Evolutionary conservation across 495 filamentous ascomycete species (phyloP).

Genomic region (Aspergillus sparsus): DNA sequence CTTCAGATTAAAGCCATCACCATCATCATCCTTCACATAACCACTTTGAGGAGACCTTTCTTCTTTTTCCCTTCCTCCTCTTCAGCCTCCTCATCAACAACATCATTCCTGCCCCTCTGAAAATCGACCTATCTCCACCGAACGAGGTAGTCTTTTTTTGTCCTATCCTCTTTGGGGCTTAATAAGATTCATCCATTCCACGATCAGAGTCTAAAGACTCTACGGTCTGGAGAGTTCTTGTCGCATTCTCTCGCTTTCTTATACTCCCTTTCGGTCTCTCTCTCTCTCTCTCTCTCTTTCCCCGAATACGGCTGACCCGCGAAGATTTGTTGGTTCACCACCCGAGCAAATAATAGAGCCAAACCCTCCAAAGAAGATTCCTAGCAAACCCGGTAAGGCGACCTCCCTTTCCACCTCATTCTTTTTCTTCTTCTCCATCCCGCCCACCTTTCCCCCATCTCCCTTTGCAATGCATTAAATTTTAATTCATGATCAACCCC

Average conservation of each 20-base stretch:
- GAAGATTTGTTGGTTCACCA: constrained; percentile 27
- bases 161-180: constrained; percentile 5
- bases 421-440: constrained; percentile 13
- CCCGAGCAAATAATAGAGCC: constrained; percentile 19
- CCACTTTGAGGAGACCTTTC: constrained; percentile 7
- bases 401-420: constrained; percentile 18
- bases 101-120: constrained; percentile 5
- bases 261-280: too few relatives aligned
- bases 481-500: constrained; percentile 23
- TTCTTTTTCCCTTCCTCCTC: constrained; percentile 4
- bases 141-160: neutral
- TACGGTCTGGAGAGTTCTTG: constrained; percentile 13
- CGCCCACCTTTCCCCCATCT: constrained; percentile 19
- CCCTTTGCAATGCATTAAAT: constrained; percentile 34
- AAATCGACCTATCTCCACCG: constrained; percentile 8
- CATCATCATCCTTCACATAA: constrained; percentile 9
- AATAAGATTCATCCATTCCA: constrained; percentile 3
- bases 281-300: too few relatives aligned
- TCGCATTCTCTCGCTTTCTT: constrained; percentile 3
- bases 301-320: constrained; percentile 19
- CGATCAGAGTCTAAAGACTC: neutral
- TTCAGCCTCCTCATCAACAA: constrained; percentile 18
- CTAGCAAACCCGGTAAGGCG: constrained; percentile 26
- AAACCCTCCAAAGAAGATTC: constrained; percentile 26
- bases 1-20: constrained; percentile 14